Base-by-base conservation (phyloP, 2,329 filamentous ascomycete genomes). In the Fusarium secorum region DNA sequence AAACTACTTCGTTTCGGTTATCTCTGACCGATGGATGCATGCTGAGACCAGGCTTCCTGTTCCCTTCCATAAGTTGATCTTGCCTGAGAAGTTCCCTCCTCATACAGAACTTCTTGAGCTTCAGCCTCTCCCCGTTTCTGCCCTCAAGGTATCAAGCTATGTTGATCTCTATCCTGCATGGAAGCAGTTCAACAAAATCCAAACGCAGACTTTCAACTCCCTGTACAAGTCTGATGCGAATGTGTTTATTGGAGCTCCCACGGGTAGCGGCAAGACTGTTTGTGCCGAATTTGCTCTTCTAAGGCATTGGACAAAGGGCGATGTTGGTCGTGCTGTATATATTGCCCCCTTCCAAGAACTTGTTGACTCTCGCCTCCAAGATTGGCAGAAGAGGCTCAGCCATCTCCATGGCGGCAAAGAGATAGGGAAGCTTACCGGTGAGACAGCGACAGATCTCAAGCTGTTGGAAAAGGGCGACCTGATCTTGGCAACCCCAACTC, bases 11-110 rank as follows among this genome's bases (percentile, higher is more conserved):
- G 94, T 99, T 76, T 96, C 94, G 1, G 89, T 99, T 41, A 84
- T 98, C 24, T 98, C 95, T 7, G 96, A 99, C 80, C 88, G 96
- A 74, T 99, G 96, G 96, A 98, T 99, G 94, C 94, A 97, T 79
- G 94, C 95, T 1, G 95, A 99, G 83, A 97, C 95, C 3, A 94
- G 95, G 78, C 85, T 99, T 58, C 92, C 95, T 0, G 92, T 99
- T 4, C 95, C 95, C 1, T 98, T 99, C 84, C 93, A 97, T 79
- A 98, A 98, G 79, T 86, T 99, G 32, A 92, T 97, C 45, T 86
- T 99, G 9, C 96, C 96, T 0, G 95, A 98, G 80, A 96, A 96
- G 77, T 99, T 99, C 80, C 95, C 95, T 33, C 91, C 96, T 42
- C 95, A 97, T 78, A 99, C 96, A 0, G 94, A 93, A 68, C 86